Conservation (phyloP, 371 early-diverging fungal genomes). For the Zancudomyces culisetae region DNA sequence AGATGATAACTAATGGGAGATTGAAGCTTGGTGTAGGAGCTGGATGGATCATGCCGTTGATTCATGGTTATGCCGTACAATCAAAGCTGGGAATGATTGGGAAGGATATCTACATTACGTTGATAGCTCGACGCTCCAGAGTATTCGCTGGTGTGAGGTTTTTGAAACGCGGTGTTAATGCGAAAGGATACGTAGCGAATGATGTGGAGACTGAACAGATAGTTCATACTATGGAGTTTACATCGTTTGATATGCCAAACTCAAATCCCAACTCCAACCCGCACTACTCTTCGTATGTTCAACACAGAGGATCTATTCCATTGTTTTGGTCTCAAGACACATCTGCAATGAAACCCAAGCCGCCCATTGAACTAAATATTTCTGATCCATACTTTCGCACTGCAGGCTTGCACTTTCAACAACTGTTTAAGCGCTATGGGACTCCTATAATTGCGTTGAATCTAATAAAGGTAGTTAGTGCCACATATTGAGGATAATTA, state of each 20-base stretch:
- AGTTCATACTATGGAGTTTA: slow-evolving; percentile 71
- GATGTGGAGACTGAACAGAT: slow-evolving; percentile 99
- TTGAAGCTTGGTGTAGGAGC: slow-evolving; percentile 36
- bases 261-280: slow-evolving; percentile 31
- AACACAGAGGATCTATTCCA: slow-evolving; percentile 93
- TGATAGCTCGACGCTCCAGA: slow-evolving; percentile 87
- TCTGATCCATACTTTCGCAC: slow-evolving; percentile 84
- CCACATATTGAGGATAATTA: neutral
- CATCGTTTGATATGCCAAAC: slow-evolving; percentile 43
- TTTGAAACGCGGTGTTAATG: slow-evolving; percentile 88
- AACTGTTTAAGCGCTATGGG: slow-evolving; percentile 74
- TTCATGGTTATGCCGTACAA: slow-evolving; percentile 94
- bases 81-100: slow-evolving; percentile 70
- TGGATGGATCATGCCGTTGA: slow-evolving; percentile 76
- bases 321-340: slow-evolving; percentile 88
- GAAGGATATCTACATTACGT: slow-evolving; percentile 64
- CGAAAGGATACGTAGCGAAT: slow-evolving; percentile 82
- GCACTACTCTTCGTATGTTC: slow-evolving; percentile 76
- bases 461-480: slow-evolving; percentile 65
- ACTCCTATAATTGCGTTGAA: slow-evolving; percentile 75
- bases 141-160: slow-evolving; percentile 95
- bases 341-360: slow-evolving; percentile 82
- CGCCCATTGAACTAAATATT: slow-evolving; percentile 74
- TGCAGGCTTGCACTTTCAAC: slow-evolving; percentile 80
- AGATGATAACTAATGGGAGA: slow-evolving; percentile 54